Conservation (phyloP, 306 rosid genomes). For the Vicia faba region DNA sequence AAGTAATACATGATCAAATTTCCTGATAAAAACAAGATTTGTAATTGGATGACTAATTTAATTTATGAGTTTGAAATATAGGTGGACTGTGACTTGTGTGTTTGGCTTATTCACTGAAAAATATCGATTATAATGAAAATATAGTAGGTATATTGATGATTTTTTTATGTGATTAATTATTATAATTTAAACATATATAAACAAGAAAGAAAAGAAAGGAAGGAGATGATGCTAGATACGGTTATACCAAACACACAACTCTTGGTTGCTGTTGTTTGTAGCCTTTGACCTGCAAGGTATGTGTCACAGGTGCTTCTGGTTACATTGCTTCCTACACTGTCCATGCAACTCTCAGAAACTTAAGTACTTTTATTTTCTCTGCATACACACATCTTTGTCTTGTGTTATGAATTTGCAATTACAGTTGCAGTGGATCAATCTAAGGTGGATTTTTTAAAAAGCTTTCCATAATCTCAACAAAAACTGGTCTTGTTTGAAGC, state of each 20-base stretch:
- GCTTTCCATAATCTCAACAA: constrained; percentile 41
- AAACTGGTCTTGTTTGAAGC: constrained; percentile 53
- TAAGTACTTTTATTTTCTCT: constrained; percentile 28
- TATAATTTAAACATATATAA: too few relatives aligned
- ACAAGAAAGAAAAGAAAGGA: not conserved
- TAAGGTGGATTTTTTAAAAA: constrained; percentile 42
- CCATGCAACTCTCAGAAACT: constrained; percentile 59
- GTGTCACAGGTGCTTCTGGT: constrained; percentile 60
- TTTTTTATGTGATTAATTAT: not conserved
- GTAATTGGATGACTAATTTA: too few relatives aligned
- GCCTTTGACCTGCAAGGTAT: constrained; percentile 28
- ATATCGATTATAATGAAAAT: too few relatives aligned
- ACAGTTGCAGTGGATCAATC: constrained; percentile 44
- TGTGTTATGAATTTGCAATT: not conserved
- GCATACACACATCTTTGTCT: not conserved
- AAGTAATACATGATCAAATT: too few relatives aligned
- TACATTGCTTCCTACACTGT: constrained; percentile 48
- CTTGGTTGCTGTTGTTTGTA: not conserved
- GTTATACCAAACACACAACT: not conserved
- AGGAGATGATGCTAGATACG: not conserved
- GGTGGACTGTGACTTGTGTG: too few relatives aligned
- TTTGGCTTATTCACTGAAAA: not conserved
- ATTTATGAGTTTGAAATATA: too few relatives aligned
- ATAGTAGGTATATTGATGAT: not conserved
- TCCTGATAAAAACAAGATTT: too few relatives aligned